A percentile compares a stretch with the other conserved stretches of the same genome.
phyloP scores from a whole-genome alignment of 352 stramenopile species.

The Peronospora tabacina region DNA sequence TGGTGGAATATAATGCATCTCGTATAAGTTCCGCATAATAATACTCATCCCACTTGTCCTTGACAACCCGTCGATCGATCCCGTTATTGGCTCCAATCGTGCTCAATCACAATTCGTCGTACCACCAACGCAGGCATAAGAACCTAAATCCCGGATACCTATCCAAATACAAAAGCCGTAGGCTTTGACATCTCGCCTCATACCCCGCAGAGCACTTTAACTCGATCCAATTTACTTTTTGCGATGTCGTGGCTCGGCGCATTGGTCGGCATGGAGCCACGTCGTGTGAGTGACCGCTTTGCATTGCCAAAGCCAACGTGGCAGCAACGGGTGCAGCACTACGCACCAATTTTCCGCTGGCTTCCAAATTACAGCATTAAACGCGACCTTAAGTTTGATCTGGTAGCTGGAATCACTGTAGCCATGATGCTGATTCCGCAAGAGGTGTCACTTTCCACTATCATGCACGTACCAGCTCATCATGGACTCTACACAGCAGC shows the following conservation, averaged over 20 bases:
- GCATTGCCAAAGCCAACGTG: constrained; percentile 10
- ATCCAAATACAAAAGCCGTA: background rate
- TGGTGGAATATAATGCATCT: no score
- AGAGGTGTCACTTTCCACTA: constrained; percentile 10
- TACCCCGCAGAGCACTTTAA: no score
- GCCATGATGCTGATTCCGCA: constrained; percentile 18
- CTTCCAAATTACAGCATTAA: constrained; percentile 19
- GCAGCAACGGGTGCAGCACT: constrained; percentile 16
- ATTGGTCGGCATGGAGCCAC: constrained; percentile 5
- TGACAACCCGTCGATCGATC: background rate
- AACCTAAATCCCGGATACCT: background rate
- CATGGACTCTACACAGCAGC: constrained; percentile 16
- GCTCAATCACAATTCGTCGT: background rate
- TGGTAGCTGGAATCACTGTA: constrained; percentile 12
- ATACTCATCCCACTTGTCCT: background rate
- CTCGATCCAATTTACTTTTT: background rate
- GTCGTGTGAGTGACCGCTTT: constrained; percentile 12
- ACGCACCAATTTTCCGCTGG: constrained; percentile 17
- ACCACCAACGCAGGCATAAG: background rate
- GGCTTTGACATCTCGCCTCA: background rate
- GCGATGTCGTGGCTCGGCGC: background rate
- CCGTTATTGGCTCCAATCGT: background rate
- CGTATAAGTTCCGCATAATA: no score
- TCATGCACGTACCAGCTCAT: constrained; percentile 13
- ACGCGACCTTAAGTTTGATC: constrained; percentile 18